Base-by-base conservation (phyloP, 2,329 filamentous ascomycete genomes). In the Phoma herbarum region DNA sequence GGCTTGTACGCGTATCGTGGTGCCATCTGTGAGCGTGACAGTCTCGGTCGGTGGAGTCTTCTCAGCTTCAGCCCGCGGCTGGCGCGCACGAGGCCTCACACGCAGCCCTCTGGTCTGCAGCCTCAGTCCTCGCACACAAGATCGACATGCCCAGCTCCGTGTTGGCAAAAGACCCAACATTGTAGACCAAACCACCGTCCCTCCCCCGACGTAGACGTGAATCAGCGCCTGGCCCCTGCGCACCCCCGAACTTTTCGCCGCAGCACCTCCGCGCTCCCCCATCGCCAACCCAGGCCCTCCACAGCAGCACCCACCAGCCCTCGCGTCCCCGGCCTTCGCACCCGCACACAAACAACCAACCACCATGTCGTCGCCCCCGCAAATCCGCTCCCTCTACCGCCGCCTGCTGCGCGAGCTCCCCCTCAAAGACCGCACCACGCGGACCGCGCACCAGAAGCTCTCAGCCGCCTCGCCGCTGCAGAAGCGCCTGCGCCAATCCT, bases 371-470 rank as follows among this genome's bases (percentile, higher is more conserved):
- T 26, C 66, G 37, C 75, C 85, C 39, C 80, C 82, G 37, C 74
- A 77, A 63, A 76, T 91, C 41, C 91, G 92, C 71, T 87, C 92
- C 33, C 84, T 97, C 74, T 98, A 98, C 84, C 91, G 94, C 71
- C 86, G 89, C 41, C 84, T 97, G 73, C 87, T 98, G 55, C 92
- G 94, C 77, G 93, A 97, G 81, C 88, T 97, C 9, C 94, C 94
- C 1, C 79, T 60, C 79, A 82, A 23, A 20, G 35, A 52, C 25
- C 41, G 55, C 16, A 58, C 63, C 25, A 66, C 64, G 1, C 65
- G 66, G 33, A 72, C 67, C 6, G 58, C 66, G 28, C 75, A 77
- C 63, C 70, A 75, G 52, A 77, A 81, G 53, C 80, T 82, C 43
- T 81, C 81, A 16, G 72, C 80, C 52, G 88, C 89, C 37, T 89